Conservation (phyloP, 1,284 basidiomycete genomes). For the Agroathelia rolfsii region DNA sequence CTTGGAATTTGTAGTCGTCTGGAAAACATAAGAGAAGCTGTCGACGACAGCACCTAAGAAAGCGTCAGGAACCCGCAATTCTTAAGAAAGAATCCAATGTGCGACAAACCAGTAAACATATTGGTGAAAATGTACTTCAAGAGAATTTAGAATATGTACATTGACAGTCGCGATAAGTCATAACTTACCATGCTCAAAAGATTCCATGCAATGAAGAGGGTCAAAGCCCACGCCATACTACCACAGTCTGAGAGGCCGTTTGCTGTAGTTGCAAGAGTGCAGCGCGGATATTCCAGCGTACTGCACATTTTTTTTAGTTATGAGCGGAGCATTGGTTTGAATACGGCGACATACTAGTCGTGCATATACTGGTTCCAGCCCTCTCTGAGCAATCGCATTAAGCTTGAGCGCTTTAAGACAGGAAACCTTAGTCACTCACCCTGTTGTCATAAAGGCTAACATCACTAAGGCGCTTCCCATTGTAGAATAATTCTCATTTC, state of each 20-base stretch:
- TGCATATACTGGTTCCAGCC: slow-evolving; percentile 96
- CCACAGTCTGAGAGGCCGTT: slow-evolving; percentile 81
- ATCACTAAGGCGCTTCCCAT: slow-evolving; percentile 81
- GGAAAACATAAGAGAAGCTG: slow-evolving; percentile 95
- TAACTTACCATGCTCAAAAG: slow-evolving; percentile 83
- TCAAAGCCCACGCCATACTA: slow-evolving; percentile 76
- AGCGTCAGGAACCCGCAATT: slow-evolving; percentile 3
- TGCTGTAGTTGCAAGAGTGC: slow-evolving; percentile 50
- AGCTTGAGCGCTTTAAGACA: slow-evolving; percentile 6
- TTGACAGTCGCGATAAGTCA: no score
- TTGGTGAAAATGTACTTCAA: slow-evolving; percentile 95
- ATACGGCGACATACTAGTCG: slow-evolving; percentile 81
- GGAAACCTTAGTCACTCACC: slow-evolving; percentile 31
- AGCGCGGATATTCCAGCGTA: slow-evolving; percentile 71
- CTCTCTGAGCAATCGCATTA: slow-evolving; percentile 41
- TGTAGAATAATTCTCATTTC: slow-evolving; percentile 74
- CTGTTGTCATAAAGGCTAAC: slow-evolving; percentile 71
- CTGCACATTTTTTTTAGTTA: slow-evolving; percentile 27
- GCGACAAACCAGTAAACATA: slow-evolving; percentile 79
- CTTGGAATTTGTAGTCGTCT: slow-evolving; percentile 67
- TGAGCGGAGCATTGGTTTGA: slow-evolving; percentile 7
- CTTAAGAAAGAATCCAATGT: slow-evolving; percentile 7
- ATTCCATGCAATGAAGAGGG: slow-evolving; percentile 94
- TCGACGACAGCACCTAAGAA: slow-evolving; percentile 82
- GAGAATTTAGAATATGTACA: slow-evolving; percentile 5